Percentiles rank a stretch among this genome's conserved stretches.
phyloP scores from a whole-genome alignment of 805 yeast genomes.

The Pichia gijzeniarum region DNA sequence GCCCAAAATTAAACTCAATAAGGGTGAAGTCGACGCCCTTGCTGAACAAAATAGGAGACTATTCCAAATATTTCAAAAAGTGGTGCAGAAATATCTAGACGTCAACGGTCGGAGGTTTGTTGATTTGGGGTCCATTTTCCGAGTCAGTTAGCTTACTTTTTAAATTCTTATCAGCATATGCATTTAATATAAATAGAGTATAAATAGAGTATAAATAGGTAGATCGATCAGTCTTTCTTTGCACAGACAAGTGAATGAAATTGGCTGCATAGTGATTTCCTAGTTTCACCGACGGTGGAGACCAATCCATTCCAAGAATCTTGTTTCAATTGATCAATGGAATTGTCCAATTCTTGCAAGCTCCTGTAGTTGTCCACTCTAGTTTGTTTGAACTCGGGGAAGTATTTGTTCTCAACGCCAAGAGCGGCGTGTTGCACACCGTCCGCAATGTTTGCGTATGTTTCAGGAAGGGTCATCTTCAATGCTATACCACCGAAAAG shows the following conservation, averaged over 20 bases:
- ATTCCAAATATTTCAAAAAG: constrained; percentile 47
- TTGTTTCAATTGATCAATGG: not conserved
- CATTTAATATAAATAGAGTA: not conserved
- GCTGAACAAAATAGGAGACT: constrained; percentile 71
- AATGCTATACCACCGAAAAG: constrained; percentile 42
- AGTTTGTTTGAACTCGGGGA: constrained; percentile 32
- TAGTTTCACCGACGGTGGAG: constrained; percentile 7
- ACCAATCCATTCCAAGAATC: constrained; percentile 11
- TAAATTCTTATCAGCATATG: not conserved
- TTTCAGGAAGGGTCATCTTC: constrained; percentile 43
- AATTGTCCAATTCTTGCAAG: not conserved
- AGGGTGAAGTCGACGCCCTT: constrained; percentile 61
- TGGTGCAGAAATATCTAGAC: constrained; percentile 64
- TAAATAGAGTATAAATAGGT: not conserved
- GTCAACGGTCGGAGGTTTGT: constrained; percentile 89
- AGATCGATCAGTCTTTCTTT: constrained; percentile 5
- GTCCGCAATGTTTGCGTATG: constrained; percentile 32
- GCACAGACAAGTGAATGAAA: not conserved
- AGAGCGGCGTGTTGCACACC: constrained; percentile 20
- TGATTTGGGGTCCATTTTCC: constrained; percentile 73
- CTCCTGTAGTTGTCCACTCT: constrained; percentile 16
- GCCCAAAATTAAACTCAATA: constrained; percentile 24
- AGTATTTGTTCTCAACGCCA: constrained; percentile 27
- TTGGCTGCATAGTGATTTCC: constrained; percentile 4
- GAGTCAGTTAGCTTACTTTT: constrained; percentile 3